Base-by-base conservation (phyloP, 805 yeast species). In the Lipomyces spencermartinsiae region DNA sequence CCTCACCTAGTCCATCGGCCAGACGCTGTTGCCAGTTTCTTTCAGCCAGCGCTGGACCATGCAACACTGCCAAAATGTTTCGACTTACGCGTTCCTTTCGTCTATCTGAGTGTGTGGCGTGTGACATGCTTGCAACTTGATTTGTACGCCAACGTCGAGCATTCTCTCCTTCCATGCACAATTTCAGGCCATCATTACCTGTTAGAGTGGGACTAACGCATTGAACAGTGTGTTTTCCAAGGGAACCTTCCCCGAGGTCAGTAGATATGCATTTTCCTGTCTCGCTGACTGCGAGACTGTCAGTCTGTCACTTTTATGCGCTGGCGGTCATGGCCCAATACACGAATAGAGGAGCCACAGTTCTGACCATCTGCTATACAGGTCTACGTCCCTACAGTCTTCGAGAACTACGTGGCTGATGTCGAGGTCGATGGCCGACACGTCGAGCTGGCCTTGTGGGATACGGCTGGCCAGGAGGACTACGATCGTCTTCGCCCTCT, bases 381-480 rank as follows among this genome's bases (percentile, higher is more conserved):
- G 74, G 94, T 92, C 71, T 92, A 92, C 78, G 97, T 93, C 60
- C 97, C 97, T 77, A 92, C 97, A 31, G 98, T 94, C 70, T 94
- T 94, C 77, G 98, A 94, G 80, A 95, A 93, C 84, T 95, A 94
- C 80, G 98, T 94, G 75, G 97, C 98, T 59, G 97, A 93, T 79
- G 98, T 94, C 67, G 97, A 88, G 77, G 89, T 90, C 67, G 94
- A 90, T 76, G 96, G 97, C 61, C 90, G 94, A 81, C 87, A 91
- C 78, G 98, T 94, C 67, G 97, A 93, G 79, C 84, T 93, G 80
- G 97, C 97, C 7, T 84, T 93, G 74, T 93, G 97, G 97, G 97
- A 93, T 92, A 93, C 97, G 74, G 97, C 98, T 65, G 98, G 98
- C 73, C 98, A 93, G 86, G 98, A 93, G 84, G 98, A 93, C 83